Conservation (phyloP, 163 green algal species). For the Prototheca wickerhamii region DNA sequence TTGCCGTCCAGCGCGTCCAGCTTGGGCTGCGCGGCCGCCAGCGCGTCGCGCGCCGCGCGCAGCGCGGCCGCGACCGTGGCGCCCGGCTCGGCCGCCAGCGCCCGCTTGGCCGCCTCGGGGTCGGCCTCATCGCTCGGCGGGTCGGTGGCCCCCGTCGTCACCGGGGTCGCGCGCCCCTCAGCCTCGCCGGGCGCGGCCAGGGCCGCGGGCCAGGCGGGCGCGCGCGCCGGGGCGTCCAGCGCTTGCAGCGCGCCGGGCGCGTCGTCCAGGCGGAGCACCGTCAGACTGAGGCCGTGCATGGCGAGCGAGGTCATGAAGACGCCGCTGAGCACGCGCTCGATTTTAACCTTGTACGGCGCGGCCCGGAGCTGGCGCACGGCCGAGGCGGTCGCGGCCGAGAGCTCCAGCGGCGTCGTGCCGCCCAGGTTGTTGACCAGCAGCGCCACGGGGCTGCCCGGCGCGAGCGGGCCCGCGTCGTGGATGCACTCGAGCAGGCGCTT, state of each 20-base stretch:
- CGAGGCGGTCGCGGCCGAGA: slow-evolving; percentile 29
- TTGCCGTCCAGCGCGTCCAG: slow-evolving; percentile 51
- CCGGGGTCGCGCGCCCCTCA: background rate
- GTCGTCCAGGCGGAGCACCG: slow-evolving; percentile 34
- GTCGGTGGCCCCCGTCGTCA: slow-evolving; percentile 20
- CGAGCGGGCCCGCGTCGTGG: slow-evolving; percentile 11
- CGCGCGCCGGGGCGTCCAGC: slow-evolving; percentile 48
- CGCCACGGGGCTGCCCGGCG: slow-evolving; percentile 35
- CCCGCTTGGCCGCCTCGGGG: background rate
- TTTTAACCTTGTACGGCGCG: slow-evolving; percentile 19
- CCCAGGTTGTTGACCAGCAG: slow-evolving; percentile 82
- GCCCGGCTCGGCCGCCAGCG: slow-evolving; percentile 6
- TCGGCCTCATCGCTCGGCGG: background rate
- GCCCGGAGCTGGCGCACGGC: slow-evolving; percentile 21
- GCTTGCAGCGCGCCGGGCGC: slow-evolving; percentile 21
- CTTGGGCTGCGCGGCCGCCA: slow-evolving; percentile 22
- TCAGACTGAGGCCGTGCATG: slow-evolving; percentile 71
- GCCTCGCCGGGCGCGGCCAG: background rate
- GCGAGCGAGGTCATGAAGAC: slow-evolving; percentile 71
- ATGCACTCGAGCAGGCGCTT: slow-evolving; percentile 7
- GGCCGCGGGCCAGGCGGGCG: slow-evolving; percentile 32
- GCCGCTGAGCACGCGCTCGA: slow-evolving; percentile 51
- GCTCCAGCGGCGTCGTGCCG: slow-evolving; percentile 50
- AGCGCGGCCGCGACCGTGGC: slow-evolving; percentile 11
- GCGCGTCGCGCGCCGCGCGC: slow-evolving; percentile 18